phyloP scores from a whole-genome alignment of 805 yeast species.

The Myxozyma neotropica region DNA sequence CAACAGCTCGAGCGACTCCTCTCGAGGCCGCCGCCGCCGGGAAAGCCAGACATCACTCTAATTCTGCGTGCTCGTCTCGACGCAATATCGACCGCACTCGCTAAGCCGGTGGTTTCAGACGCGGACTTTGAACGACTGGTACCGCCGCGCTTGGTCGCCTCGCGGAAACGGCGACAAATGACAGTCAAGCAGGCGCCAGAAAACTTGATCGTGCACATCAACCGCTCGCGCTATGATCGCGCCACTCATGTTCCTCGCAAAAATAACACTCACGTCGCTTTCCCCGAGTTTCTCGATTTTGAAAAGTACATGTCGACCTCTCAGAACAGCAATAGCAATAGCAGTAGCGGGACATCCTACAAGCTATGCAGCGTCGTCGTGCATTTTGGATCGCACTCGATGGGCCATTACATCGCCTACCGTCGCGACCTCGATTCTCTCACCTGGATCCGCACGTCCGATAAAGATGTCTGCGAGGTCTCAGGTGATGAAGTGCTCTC shows the following conservation, averaged over 20 bases:
- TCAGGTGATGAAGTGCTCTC: slow-evolving; percentile 79
- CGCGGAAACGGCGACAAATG: slow-evolving; percentile 79
- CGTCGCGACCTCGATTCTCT: slow-evolving; percentile 67
- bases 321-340: neutral
- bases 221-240: slow-evolving; percentile 91
- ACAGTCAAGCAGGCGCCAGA: slow-evolving; percentile 81
- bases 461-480: slow-evolving; percentile 80
- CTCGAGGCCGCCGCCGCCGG: neutral
- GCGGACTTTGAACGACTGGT: slow-evolving; percentile 73
- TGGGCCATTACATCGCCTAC: slow-evolving; percentile 92
- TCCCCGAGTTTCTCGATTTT: slow-evolving; percentile 51
- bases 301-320: neutral
- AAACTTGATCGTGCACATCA: slow-evolving; percentile 79
- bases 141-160: slow-evolving; percentile 58
- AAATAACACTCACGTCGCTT: slow-evolving; percentile 76
- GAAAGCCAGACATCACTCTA: slow-evolving; percentile 14
- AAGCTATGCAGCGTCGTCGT: slow-evolving; percentile 81
- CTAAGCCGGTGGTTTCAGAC: slow-evolving; percentile 73
- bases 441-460: slow-evolving; percentile 94
- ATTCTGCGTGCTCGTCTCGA: slow-evolving; percentile 51
- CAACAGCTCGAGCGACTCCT: slow-evolving; percentile 36
- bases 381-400: slow-evolving; percentile 94
- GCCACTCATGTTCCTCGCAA: slow-evolving; percentile 78
- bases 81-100: slow-evolving; percentile 56
- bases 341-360: too few relatives aligned